Base-by-base conservation (phyloP, 345 rosid genomes). In the Brassica incana region DNA sequence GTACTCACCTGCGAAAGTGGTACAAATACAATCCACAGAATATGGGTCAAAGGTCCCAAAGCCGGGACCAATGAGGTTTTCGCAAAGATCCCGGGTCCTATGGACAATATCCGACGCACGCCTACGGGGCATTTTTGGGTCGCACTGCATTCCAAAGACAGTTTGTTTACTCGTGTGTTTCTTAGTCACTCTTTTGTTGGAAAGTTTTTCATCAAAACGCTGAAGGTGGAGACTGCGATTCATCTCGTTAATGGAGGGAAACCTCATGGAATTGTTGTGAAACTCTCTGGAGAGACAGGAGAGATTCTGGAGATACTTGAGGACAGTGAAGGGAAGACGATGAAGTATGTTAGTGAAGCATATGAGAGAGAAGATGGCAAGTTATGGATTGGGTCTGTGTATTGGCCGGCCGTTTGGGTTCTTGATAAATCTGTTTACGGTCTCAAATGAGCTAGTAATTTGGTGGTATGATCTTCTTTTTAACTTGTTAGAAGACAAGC, bases 301-400 rank as follows among this genome's bases (percentile, higher is more conserved):
- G 79, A 88, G 73, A 66, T 89, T 65, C 6, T 90, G 54, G 78
- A 85, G 64, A 80, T 83, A 25, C 65, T 88, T 45, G 90, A 88
- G 73, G 89, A 90, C 43, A 63, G 89, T 20, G 23, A 87, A 48
- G 88, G 88, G 65, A 86, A 76, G 73, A 80, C 71, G 3, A 52
- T 92, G 83, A 82, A 80, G 73, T 82, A 81, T 69, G 80, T 86
- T 0, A 90, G 97, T 75, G 95, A 92, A 83, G 86, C 88, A 72
- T 88, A 85, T 82, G 93, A 90, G 78, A 82, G 83, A 54, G 81
- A 86, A 60, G 89, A 89, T 9, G 81, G 81, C 3, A 81, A 80
- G 70, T 25, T 81, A 61, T 92, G 97, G 97, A 36, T 90, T 1
- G 97, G 90, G 0, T 90, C 95, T 23, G 86, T 88, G 20, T 71